phyloP scores from a whole-genome alignment of 768 basidiomycete genomes.

The Tricholoma sp. region DNA sequence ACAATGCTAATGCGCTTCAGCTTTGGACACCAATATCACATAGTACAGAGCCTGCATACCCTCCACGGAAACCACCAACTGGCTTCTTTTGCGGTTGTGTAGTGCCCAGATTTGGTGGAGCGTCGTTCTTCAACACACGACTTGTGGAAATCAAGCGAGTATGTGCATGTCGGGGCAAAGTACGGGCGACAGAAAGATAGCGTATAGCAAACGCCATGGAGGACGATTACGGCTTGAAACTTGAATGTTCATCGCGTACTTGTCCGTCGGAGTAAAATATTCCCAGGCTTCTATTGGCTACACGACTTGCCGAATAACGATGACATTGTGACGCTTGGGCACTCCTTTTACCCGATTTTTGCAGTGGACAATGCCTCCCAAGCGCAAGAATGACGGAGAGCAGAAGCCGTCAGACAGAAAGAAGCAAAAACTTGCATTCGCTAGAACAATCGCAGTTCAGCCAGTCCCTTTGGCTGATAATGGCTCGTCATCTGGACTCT shows the following conservation, averaged over 20 bases:
- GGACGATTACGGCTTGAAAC: background rate
- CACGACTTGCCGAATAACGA: background rate
- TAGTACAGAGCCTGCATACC: constrained; percentile 31
- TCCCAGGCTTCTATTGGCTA: background rate
- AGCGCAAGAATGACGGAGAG: constrained; percentile 30
- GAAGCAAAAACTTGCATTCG: constrained; percentile 58
- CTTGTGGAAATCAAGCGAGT: constrained; percentile 42
- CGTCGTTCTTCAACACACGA: constrained; percentile 36
- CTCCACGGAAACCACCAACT: constrained; percentile 67
- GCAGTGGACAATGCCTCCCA: constrained; percentile 23
- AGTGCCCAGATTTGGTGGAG: constrained; percentile 47
- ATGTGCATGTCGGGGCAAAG: constrained; percentile 6
- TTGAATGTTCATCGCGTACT: background rate
- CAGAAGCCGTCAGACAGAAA: constrained; percentile 52
- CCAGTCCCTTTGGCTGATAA: constrained; percentile 19
- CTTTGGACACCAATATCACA: constrained; percentile 2
- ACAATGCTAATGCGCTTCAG: constrained; percentile 48
- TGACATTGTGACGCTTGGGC: too few species aligned
- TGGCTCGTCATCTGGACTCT: constrained; percentile 33
- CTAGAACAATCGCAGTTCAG: constrained; percentile 69
- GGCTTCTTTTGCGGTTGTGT: constrained; percentile 64
- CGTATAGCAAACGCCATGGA: constrained; percentile 34
- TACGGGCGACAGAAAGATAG: constrained; percentile 17
- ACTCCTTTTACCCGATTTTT: background rate
- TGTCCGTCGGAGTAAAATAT: background rate